phyloP scores from a whole-genome alignment of 2,329 filamentous ascomycete genomes.

The Diplodia sapinea region DNA sequence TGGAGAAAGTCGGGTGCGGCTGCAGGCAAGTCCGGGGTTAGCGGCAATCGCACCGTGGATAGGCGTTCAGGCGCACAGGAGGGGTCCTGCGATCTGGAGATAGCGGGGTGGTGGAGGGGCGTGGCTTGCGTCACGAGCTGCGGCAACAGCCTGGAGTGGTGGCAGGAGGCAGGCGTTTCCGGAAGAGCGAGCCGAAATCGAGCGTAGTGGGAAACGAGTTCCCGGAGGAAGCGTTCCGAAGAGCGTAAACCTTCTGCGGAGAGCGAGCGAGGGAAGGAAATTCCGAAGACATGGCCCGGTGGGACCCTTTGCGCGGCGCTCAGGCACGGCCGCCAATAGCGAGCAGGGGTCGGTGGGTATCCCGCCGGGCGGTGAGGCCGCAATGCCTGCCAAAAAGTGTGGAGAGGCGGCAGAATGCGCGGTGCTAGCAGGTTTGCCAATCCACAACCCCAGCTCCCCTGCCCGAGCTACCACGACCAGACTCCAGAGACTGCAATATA shows the following conservation, averaged over 20 bases:
- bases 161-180: not conserved
- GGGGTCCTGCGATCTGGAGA: not conserved
- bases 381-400: conserved; percentile 18
- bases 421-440: conserved; percentile 11
- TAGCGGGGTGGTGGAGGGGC: not conserved
- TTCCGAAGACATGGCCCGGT: conserved; percentile 11
- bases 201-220: conserved; percentile 25
- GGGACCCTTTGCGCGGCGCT: conserved; percentile 2
- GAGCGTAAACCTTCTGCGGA: conserved; percentile 4
- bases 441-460: conserved; percentile 1
- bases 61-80: not conserved
- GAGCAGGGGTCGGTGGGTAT: not conserved
- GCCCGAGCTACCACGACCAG: not conserved
- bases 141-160: not conserved
- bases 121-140: not conserved
- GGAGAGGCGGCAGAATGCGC: conserved; percentile 22
- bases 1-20: not conserved
- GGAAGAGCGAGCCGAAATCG: not conserved
- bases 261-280: conserved; percentile 14
- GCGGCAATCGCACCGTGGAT: not conserved
- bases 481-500: conserved; percentile 4
- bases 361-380: conserved; percentile 19
- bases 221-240: not conserved
- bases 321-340: not conserved
- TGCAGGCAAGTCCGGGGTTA: not conserved